A percentile compares a stretch with the other conserved stretches of the same genome.
Evolutionary conservation across 495 filamentous ascomycete species (phyloP).

Genomic region (Halenospora varia): DNA sequence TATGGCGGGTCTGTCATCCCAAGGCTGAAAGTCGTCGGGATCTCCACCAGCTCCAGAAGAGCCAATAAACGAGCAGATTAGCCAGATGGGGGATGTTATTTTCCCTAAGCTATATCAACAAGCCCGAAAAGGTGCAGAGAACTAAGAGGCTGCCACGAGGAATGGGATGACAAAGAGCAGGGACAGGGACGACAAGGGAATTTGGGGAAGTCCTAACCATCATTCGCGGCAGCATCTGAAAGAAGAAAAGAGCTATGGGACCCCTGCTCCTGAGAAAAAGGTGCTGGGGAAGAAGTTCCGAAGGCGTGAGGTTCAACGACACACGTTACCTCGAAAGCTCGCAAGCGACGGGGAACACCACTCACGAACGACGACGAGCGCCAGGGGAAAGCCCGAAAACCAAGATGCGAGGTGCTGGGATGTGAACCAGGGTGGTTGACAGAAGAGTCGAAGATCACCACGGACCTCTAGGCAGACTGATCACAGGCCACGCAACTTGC

Average conservation of each 20-base stretch:
- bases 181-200: background rate
- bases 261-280: conserved; percentile 4
- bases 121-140: conserved; percentile 7
- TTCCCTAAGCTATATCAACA: conserved; percentile 2
- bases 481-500: too few relatives aligned
- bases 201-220: background rate
- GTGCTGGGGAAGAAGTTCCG: background rate
- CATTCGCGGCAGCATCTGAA: conserved; percentile 3
- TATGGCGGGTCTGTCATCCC: conserved; percentile 7
- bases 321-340: conserved; percentile 6
- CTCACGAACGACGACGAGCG: background rate
- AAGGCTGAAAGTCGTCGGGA: conserved; percentile 9
- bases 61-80: conserved; percentile 8
- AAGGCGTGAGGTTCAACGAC: conserved; percentile 1
- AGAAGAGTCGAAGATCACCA: too few relatives aligned
- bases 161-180: background rate
- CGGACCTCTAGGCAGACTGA: too few relatives aligned
- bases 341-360: background rate
- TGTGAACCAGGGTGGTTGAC: too few relatives aligned
- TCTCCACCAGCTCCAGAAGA: conserved; percentile 3
- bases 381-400: background rate
- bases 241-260: conserved; percentile 23
- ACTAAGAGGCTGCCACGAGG: conserved; percentile 6
- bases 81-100: background rate
- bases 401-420: too few relatives aligned